Conservation (phyloP, 2,329 filamentous ascomycete genomes). For the Alternaria dauci region DNA sequence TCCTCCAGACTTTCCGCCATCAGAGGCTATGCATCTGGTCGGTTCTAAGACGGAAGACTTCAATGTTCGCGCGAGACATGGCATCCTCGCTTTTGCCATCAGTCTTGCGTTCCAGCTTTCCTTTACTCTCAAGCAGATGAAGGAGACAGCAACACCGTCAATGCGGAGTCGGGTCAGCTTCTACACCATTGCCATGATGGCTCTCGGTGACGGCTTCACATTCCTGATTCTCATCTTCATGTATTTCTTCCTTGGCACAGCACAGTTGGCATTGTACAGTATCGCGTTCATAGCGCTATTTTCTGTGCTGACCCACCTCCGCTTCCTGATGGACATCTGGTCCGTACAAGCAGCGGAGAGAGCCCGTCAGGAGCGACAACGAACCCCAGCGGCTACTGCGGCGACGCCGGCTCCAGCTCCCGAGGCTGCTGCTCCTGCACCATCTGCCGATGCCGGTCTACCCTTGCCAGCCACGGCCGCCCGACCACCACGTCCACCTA, state of each 20-base stretch:
- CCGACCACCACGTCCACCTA: conserved; percentile 55
- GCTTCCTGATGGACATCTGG: conserved; percentile 74
- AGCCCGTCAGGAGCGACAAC: conserved; percentile 55
- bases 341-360: conserved; percentile 65
- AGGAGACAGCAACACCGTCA: conserved; percentile 70
- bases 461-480: conserved; percentile 62
- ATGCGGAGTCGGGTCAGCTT: conserved; percentile 71
- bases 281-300: conserved; percentile 68
- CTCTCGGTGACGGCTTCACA: conserved; percentile 68
- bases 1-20: conserved; percentile 62
- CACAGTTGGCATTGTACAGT: conserved; percentile 64
- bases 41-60: conserved; percentile 67
- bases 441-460: conserved; percentile 45
- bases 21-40: conserved; percentile 61
- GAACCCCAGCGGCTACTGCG: conserved; percentile 41
- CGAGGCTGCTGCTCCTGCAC: conserved; percentile 30
- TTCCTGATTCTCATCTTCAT: conserved; percentile 65
- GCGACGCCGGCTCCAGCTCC: conserved; percentile 26
- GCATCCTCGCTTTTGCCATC: conserved; percentile 62
- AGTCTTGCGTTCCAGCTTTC: conserved; percentile 63
- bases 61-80: conserved; percentile 60
- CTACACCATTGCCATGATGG: conserved; percentile 69
- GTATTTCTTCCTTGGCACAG: conserved; percentile 59
- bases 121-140: conserved; percentile 68
- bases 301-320: conserved; percentile 69